Conservation (phyloP, 345 rosid species). For the Isatis tinctoria region DNA sequence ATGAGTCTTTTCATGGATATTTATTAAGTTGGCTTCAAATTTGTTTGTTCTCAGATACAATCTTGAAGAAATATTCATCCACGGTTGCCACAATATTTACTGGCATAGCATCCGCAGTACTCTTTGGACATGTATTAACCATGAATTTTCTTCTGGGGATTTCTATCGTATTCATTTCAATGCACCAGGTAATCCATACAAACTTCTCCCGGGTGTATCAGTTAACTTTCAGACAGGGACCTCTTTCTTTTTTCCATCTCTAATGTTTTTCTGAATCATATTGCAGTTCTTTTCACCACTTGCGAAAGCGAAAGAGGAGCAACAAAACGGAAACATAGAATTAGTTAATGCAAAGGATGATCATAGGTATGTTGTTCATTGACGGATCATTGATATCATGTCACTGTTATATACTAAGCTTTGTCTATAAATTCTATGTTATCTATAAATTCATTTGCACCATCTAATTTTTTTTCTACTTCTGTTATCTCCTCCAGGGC, state of each 20-base stretch:
- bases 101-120: constrained; percentile 86
- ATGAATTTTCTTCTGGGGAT: constrained; percentile 89
- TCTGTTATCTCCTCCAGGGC: constrained; percentile 43
- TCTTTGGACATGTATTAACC: constrained; percentile 91
- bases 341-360: constrained; percentile 43
- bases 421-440: too few relatives aligned
- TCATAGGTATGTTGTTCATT: constrained; percentile 41
- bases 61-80: constrained; percentile 95
- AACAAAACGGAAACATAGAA: constrained; percentile 50
- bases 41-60: constrained; percentile 65
- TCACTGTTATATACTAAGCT: background rate
- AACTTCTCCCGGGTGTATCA: background rate
- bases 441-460: background rate
- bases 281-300: constrained; percentile 85
- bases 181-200: constrained; percentile 83
- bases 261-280: background rate
- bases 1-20: background rate
- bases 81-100: constrained; percentile 98
- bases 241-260: background rate
- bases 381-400: background rate
- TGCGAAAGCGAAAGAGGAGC: constrained; percentile 77
- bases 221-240: background rate
- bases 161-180: constrained; percentile 90
- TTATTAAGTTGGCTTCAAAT: background rate
- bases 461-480: background rate